phyloP scores from a whole-genome alignment of 177 flowering plant species.

The Telopea speciosissima region DNA sequence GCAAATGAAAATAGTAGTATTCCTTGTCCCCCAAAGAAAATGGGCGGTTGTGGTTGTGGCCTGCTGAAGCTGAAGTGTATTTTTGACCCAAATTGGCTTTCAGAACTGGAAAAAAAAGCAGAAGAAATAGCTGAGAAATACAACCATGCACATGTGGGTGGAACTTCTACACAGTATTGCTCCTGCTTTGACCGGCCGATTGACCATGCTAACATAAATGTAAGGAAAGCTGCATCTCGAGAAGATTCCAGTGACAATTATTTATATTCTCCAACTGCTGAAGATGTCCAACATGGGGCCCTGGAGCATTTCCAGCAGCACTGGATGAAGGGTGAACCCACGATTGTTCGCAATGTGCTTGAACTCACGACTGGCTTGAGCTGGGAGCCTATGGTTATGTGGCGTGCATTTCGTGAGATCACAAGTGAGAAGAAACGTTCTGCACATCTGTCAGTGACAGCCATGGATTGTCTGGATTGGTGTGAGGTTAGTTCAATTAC shows the following conservation, averaged over 20 bases:
- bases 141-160: slow-evolving; percentile 11
- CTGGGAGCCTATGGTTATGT: slow-evolving; percentile 90
- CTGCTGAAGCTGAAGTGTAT: slow-evolving; percentile 41
- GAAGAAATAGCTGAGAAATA: slow-evolving; percentile 24
- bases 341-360: slow-evolving; percentile 63
- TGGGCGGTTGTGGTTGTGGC: slow-evolving; percentile 54
- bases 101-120: slow-evolving; percentile 33
- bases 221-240: slow-evolving; percentile 53
- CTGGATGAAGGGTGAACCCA: slow-evolving; percentile 71
- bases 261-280: slow-evolving; percentile 48
- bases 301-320: slow-evolving; percentile 64
- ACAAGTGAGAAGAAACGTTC: slow-evolving; percentile 20
- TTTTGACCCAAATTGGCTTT: slow-evolving; percentile 24
- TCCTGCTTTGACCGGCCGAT: slow-evolving; percentile 23
- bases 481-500: slow-evolving; percentile 35
- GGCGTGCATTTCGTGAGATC: slow-evolving; percentile 64
- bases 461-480: slow-evolving; percentile 46
- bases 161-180: slow-evolving; percentile 20
- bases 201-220: slow-evolving; percentile 9
- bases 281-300: slow-evolving; percentile 33
- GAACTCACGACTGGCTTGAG: slow-evolving; percentile 54
- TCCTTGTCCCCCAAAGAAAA: slow-evolving; percentile 42
- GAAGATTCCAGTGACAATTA: slow-evolving; percentile 40
- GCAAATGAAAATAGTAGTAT: slow-evolving; percentile 45
- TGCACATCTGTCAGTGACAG: slow-evolving; percentile 20